phyloP scores from a whole-genome alignment of 345 rosid genomes.

The Aegle marmelos region DNA sequence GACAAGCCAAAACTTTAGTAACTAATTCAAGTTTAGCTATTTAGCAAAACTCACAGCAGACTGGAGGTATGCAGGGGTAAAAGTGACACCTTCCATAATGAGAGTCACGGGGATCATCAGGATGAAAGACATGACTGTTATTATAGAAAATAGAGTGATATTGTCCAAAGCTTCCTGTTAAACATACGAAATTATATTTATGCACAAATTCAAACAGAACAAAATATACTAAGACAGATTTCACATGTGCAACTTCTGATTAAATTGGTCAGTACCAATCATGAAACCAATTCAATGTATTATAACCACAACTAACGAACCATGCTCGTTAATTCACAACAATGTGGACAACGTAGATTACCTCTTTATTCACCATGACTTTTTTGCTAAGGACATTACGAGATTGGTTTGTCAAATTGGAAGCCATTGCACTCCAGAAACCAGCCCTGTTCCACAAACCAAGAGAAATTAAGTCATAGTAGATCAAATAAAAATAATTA shows the following conservation, averaged over 20 bases:
- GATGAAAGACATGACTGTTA: conserved; percentile 89
- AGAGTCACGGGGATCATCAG: conserved; percentile 75
- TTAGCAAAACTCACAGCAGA: conserved; percentile 62
- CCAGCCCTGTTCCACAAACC: conserved; percentile 58
- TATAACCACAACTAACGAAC: not conserved
- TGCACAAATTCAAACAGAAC: not conserved
- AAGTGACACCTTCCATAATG: conserved; percentile 85
- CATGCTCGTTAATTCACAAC: not conserved
- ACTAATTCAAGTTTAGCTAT: not conserved
- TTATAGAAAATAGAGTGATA: conserved; percentile 96
- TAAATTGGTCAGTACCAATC: not conserved
- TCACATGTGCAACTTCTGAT: not conserved
- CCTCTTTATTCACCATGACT: conserved; percentile 96
- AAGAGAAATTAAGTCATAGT: not conserved
- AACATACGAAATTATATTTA: conserved; percentile 14
- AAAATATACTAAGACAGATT: not conserved
- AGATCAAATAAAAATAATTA: not conserved
- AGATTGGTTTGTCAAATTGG: conserved; percentile 81
- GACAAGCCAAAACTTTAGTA: not conserved
- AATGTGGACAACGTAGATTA: conserved; percentile 28
- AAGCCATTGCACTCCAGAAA: conserved; percentile 91
- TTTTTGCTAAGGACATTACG: conserved; percentile 93
- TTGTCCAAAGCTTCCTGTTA: conserved; percentile 92
- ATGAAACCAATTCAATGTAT: not conserved
- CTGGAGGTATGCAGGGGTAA: conserved; percentile 81